phyloP scores from a whole-genome alignment of 345 rosid species.

The Leavenworthia alabamica region DNA sequence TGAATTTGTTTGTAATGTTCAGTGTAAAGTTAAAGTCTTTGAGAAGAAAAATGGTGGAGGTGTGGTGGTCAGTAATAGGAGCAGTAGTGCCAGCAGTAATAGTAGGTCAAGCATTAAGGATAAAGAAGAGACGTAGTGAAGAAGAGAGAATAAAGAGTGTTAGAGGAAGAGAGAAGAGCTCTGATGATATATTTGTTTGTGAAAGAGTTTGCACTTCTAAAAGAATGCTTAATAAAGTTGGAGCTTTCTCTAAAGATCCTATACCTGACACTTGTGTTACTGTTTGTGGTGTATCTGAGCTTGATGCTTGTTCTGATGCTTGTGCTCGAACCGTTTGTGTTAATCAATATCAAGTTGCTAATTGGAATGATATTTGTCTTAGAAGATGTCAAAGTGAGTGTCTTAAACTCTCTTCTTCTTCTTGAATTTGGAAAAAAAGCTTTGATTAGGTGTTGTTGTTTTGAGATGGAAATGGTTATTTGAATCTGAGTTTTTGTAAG shows the following conservation, averaged over 20 bases:
- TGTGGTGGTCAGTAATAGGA: constrained; percentile 70
- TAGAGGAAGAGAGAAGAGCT: constrained; percentile 73
- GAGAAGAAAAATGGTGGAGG: constrained; percentile 57
- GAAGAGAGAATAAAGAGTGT: constrained; percentile 70
- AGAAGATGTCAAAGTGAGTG: constrained; percentile 79
- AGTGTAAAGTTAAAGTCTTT: constrained; percentile 14
- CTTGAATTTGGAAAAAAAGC: not conserved
- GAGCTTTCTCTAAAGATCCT: constrained; percentile 77
- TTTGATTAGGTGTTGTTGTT: constrained; percentile 2
- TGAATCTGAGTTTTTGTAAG: constrained; percentile 5
- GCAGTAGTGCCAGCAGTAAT: constrained; percentile 70
- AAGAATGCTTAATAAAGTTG: constrained; percentile 80
- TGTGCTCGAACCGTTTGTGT: constrained; percentile 80
- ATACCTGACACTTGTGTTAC: constrained; percentile 74
- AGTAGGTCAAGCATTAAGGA: constrained; percentile 60
- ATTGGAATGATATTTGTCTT: constrained; percentile 83
- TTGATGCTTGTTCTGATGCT: constrained; percentile 88
- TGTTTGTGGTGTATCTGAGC: constrained; percentile 83
- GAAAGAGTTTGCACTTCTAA: constrained; percentile 90
- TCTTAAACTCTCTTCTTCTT: constrained; percentile 38
- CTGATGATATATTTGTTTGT: constrained; percentile 78
- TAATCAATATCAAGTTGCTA: constrained; percentile 82
- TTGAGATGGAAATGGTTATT: constrained; percentile 7
- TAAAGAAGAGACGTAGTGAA: constrained; percentile 54
- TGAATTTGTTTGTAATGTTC: not conserved